Percentiles rank a stretch among this genome's conserved stretches.
Evolutionary conservation across 2,329 filamentous ascomycete species (phyloP).

Genomic region (Colletotrichum camelliae): DNA sequence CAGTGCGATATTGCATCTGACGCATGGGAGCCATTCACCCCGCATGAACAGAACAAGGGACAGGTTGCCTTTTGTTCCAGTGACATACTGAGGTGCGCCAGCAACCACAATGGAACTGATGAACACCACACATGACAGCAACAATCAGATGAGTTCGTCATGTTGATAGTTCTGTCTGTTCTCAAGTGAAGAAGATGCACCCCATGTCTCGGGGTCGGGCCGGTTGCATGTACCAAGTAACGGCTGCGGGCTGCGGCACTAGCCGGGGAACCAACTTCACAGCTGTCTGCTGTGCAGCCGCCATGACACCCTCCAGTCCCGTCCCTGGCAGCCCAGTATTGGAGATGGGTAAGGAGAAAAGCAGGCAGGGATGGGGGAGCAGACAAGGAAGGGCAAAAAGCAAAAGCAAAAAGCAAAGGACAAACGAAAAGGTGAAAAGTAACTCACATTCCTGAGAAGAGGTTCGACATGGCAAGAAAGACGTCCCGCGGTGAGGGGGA

Average conservation of each 20-base stretch:
- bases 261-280: slow-evolving; percentile 17
- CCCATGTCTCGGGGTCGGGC: slow-evolving; percentile 13
- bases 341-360: neutral
- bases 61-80: neutral
- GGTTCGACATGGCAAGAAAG: slow-evolving; percentile 57
- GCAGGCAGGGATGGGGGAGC: neutral
- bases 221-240: slow-evolving; percentile 14
- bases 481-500: slow-evolving; percentile 20
- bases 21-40: neutral
- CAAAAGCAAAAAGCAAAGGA: neutral
- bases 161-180: neutral
- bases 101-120: neutral
- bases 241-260: slow-evolving; percentile 15
- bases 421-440: slow-evolving; percentile 19
- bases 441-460: slow-evolving; percentile 68
- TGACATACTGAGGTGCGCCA: neutral
- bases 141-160: neutral
- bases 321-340: neutral
- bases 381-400: neutral
- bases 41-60: neutral
- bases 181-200: slow-evolving; percentile 11
- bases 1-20: neutral
- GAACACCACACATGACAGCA: neutral
- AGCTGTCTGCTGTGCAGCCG: slow-evolving; percentile 17
- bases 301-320: neutral